A percentile compares a stretch with the other conserved stretches of the same genome.
Evolutionary conservation across 2,329 filamentous ascomycete genomes (phyloP).

Genomic region (Fusarium torulosum): DNA sequence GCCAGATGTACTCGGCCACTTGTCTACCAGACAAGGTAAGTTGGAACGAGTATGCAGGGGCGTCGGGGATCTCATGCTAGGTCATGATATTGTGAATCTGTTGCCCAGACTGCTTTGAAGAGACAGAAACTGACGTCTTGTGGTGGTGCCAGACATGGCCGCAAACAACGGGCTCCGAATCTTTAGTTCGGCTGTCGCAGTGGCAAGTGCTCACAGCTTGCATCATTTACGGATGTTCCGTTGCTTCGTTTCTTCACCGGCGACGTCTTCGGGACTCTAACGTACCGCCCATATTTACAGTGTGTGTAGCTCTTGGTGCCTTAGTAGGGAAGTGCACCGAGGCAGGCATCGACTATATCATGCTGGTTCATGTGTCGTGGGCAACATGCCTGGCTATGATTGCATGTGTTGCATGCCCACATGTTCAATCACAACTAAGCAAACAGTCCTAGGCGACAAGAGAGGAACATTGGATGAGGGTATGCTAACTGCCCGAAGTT

Average conservation of each 20-base stretch:
- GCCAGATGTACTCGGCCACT: slow-evolving; percentile 29
- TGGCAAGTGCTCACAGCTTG: slow-evolving; percentile 43
- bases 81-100: neutral
- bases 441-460: slow-evolving; percentile 10
- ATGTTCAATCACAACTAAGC: slow-evolving; percentile 17
- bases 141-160: slow-evolving; percentile 33
- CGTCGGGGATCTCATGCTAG: neutral
- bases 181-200: slow-evolving; percentile 29
- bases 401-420: slow-evolving; percentile 29
- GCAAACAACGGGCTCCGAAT: slow-evolving; percentile 21
- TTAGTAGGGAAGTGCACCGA: slow-evolving; percentile 32
- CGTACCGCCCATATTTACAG: slow-evolving; percentile 36
- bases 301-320: slow-evolving; percentile 37
- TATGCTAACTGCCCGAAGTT: slow-evolving; percentile 16
- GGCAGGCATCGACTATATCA: slow-evolving; percentile 41
- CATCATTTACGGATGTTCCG: slow-evolving; percentile 44
- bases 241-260: slow-evolving; percentile 44
- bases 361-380: slow-evolving; percentile 46
- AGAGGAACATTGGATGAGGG: neutral
- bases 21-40: slow-evolving; percentile 33
- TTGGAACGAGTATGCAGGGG: slow-evolving; percentile 12
- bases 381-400: slow-evolving; percentile 46
- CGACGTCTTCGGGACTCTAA: slow-evolving; percentile 37
- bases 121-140: slow-evolving; percentile 35
- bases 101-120: slow-evolving; percentile 6